phyloP scores from a whole-genome alignment of 805 yeast genomes.

The Metschnikowia kunwiensis region DNA sequence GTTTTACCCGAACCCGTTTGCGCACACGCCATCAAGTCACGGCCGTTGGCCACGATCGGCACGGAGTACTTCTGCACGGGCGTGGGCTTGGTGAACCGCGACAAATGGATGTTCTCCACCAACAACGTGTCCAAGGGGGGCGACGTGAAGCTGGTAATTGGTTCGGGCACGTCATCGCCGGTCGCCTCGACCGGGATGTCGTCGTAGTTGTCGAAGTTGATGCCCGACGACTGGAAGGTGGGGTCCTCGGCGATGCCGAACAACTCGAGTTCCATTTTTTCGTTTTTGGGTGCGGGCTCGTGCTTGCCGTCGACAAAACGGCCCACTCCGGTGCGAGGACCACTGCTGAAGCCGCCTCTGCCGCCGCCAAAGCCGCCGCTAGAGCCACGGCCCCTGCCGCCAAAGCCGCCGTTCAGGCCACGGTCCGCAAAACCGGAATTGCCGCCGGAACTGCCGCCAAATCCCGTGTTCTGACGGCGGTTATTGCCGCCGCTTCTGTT shows the following conservation, averaged over 20 bases:
- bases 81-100: constrained; percentile 93
- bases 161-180: constrained; percentile 93
- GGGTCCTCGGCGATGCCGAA: constrained; percentile 81
- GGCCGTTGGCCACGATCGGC: constrained; percentile 83
- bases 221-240: constrained; percentile 86
- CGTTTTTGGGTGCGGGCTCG: constrained; percentile 72
- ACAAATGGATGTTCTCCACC: constrained; percentile 80
- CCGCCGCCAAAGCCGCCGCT: constrained; percentile 26
- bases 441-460: constrained; percentile 16
- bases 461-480: constrained; percentile 30
- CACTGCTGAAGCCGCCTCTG: constrained; percentile 18
- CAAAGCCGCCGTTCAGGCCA: constrained; percentile 13
- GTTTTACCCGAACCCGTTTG: constrained; percentile 99
- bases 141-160: constrained; percentile 78
- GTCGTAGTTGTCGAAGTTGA: constrained; percentile 97
- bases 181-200: constrained; percentile 98
- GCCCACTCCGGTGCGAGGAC: constrained; percentile 65
- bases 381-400: constrained; percentile 32
- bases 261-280: constrained; percentile 68
- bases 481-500: constrained; percentile 31
- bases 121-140: constrained; percentile 89
- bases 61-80: constrained; percentile 94
- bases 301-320: constrained; percentile 85
- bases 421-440: constrained; percentile 9
- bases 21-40: constrained; percentile 97